phyloP scores from a whole-genome alignment of 108 stramenopile genomes.

The Pelagomonas calceolata region DNA sequence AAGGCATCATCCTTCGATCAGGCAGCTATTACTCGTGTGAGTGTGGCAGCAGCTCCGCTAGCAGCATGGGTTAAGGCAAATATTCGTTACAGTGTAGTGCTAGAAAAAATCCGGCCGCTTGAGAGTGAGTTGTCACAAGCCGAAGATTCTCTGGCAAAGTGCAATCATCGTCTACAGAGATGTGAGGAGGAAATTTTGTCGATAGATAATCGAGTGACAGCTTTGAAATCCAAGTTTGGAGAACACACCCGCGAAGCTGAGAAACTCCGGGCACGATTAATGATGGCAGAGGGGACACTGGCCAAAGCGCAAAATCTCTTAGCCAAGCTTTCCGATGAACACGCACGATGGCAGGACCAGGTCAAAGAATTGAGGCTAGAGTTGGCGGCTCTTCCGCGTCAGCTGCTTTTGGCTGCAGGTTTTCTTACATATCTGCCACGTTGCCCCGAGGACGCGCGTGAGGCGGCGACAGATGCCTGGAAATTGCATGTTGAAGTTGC shows the following conservation, averaged over 20 bases:
- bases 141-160: conserved; percentile 22
- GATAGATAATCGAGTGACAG: conserved; percentile 35
- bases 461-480: conserved; percentile 27
- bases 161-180: conserved; percentile 20
- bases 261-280: conserved; percentile 25
- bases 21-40: conserved; percentile 38
- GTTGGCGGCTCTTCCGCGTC: conserved; percentile 25
- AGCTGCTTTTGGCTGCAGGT: conserved; percentile 40
- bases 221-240: conserved; percentile 34
- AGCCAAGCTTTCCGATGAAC: conserved; percentile 44
- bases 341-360: conserved; percentile 30
- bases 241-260: conserved; percentile 44
- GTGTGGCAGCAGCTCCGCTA: conserved; percentile 46
- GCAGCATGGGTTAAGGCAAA: conserved; percentile 55
- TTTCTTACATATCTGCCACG: conserved; percentile 41
- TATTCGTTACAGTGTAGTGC: conserved; percentile 39
- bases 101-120: conserved; percentile 46
- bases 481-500: conserved; percentile 4
- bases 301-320: conserved; percentile 38
- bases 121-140: conserved; percentile 37
- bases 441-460: conserved; percentile 18
- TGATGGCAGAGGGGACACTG: conserved; percentile 36
- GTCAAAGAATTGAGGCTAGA: conserved; percentile 17
- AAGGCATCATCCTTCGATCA: conserved; percentile 41
- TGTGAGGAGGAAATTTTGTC: conserved; percentile 44